phyloP scores from a whole-genome alignment of 352 stramenopile genomes.

The Albugo laibachii region DNA sequence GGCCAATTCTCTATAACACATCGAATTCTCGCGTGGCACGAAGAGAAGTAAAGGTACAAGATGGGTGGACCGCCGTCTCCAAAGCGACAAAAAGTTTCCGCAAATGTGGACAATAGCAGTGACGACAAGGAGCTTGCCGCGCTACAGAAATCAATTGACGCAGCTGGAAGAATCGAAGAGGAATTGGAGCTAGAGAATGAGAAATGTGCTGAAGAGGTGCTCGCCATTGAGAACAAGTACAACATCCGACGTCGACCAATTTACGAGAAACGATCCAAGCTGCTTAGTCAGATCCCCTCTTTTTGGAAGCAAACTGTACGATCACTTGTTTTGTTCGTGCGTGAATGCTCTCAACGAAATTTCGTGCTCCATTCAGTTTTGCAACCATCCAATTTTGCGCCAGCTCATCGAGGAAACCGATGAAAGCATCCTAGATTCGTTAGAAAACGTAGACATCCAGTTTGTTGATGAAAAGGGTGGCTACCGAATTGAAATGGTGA shows the following conservation, averaged over 20 bases:
- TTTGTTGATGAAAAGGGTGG: slow-evolving; percentile 40
- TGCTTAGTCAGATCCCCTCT: slow-evolving; percentile 33
- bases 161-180: slow-evolving; percentile 27
- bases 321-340: slow-evolving; percentile 1
- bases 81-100: slow-evolving; percentile 28
- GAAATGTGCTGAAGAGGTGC: slow-evolving; percentile 37
- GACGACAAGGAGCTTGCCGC: slow-evolving; percentile 12
- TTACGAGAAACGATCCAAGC: slow-evolving; percentile 42
- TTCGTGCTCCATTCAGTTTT: slow-evolving; percentile 14
- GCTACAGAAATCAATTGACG: slow-evolving; percentile 32
- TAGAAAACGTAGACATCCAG: slow-evolving; percentile 34
- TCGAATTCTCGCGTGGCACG: too few species aligned
- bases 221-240: slow-evolving; percentile 60
- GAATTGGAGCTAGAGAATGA: slow-evolving; percentile 43
- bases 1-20: too few species aligned
- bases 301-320: slow-evolving; percentile 67
- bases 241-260: slow-evolving; percentile 40
- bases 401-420: slow-evolving; percentile 26
- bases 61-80: slow-evolving; percentile 38
- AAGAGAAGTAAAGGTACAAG: not conserved
- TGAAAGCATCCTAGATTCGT: slow-evolving; percentile 23
- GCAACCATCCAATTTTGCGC: slow-evolving; percentile 44
- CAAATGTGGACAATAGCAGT: too few species aligned
- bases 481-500: slow-evolving; percentile 55
- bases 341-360: not conserved